Evolutionary conservation across 2,329 filamentous ascomycete species (phyloP), one percentile per base, ranked within the genome.

Genomic region (Pyrenophora teres): DNA sequence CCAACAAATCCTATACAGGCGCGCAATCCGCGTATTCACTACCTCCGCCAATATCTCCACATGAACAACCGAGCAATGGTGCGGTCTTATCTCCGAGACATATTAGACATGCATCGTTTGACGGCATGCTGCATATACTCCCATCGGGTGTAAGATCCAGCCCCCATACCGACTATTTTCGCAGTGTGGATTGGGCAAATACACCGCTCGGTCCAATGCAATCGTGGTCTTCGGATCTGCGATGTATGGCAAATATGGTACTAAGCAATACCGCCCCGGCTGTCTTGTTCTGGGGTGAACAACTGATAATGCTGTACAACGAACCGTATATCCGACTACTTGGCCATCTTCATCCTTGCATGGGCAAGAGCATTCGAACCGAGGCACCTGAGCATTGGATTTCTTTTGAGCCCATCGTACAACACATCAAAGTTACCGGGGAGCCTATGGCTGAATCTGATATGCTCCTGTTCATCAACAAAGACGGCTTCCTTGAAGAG

Each of bases 181-280:
- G 87, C 32, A 84, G 81, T 16, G 73, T 86, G 16, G 84, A 92
- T 67, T 94, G 90, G 90, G 81, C 81, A 2, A 76, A 80, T 0
- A 93, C 90, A 1, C 76, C 85, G 2, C 77, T 93, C 1, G 90
- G 90, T 0, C 86, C 88, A 0, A 89, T 93, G 35, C 82, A 86
- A 51, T 70, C 78, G 16, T 94, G 90, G 89, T 73, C 81, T 2
- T 71, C 81, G 23, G 87, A 90, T 59, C 73, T 93, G 46, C 83
- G 89, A 44, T 83, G 83, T 58, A 87, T 92, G 82, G 85, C 87
- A 32, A 92, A 92, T 67, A 75, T 92, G 46, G 82, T 92, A 56
- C 89, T 93, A 86, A 61, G 61, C 12, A 63, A 67, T 36, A 55
- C 49, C 12, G 51, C 62, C 4, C 86, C 87, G 0, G 82, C 85